phyloP scores from a whole-genome alignment of 306 rosid species.

The Aeschynomene evenia region DNA sequence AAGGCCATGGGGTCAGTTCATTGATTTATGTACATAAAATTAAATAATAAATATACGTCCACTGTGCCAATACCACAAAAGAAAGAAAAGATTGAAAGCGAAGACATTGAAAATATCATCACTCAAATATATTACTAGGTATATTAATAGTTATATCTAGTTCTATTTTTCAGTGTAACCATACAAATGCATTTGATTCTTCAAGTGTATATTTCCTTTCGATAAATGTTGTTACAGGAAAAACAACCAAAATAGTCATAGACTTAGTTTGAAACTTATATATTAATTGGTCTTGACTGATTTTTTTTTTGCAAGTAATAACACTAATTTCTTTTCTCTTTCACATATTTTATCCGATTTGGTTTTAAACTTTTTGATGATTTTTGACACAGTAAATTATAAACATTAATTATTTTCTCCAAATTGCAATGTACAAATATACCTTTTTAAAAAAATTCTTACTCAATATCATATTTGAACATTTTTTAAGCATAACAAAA shows the following conservation, averaged over 20 bases:
- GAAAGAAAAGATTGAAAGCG: constrained; percentile 31
- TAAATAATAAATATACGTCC: constrained; percentile 25
- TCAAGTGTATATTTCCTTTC: no score
- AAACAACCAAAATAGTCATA: no score
- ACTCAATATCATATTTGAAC: no score
- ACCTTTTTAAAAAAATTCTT: no score
- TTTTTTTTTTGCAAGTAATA: no score
- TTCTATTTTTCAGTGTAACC: neutral
- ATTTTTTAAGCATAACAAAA: no score
- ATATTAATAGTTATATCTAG: neutral
- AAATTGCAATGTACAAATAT: no score
- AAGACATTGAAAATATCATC: constrained; percentile 33
- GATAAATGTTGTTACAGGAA: no score
- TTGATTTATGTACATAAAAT: constrained; percentile 31
- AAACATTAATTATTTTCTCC: neutral
- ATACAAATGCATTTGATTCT: neutral
- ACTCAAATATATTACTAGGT: neutral
- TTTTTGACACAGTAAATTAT: neutral
- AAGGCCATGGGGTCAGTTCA: constrained; percentile 32
- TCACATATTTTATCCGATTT: neutral
- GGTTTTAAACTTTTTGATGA: neutral
- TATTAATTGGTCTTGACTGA: no score
- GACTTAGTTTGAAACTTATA: no score
- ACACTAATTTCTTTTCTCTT: neutral
- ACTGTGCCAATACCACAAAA: constrained; percentile 25